Evolutionary conservation across 1,139 yeast species (phyloP).

Genomic region (Eremothecium cymbalariae): DNA sequence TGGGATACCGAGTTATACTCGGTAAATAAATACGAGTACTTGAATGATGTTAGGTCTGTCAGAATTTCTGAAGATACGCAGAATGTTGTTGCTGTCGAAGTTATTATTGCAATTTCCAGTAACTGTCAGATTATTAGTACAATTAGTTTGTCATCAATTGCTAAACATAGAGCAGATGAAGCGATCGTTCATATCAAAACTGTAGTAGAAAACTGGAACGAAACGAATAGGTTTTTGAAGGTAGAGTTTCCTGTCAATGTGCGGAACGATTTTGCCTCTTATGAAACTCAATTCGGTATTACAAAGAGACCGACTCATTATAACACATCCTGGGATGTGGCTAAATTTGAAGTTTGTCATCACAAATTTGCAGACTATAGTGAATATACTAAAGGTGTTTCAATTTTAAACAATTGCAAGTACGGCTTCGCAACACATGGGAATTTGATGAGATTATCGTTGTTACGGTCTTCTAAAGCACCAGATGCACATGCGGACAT

Average conservation of each 20-base stretch:
- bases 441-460: conserved; percentile 71
- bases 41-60: conserved; percentile 39
- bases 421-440: conserved; percentile 93
- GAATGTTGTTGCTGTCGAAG: conserved; percentile 52
- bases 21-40: conserved; percentile 54
- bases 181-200: conserved; percentile 47
- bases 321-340: conserved; percentile 93
- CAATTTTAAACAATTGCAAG: conserved; percentile 74
- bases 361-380: conserved; percentile 91
- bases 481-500: conserved; percentile 92
- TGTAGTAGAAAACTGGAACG: conserved; percentile 70
- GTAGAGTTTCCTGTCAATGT: conserved; percentile 91
- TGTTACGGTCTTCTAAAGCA: conserved; percentile 77
- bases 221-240: conserved; percentile 77
- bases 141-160: conserved; percentile 60
- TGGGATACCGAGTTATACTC: conserved; percentile 96
- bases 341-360: conserved; percentile 91
- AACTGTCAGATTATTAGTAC: conserved; percentile 54
- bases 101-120: conserved; percentile 33
- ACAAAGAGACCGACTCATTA: conserved; percentile 89
- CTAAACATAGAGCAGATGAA: conserved; percentile 29
- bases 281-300: conserved; percentile 89
- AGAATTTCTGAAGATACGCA: conserved; percentile 48
- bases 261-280: conserved; percentile 64
- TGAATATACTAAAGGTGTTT: conserved; percentile 81